phyloP scores from a whole-genome alignment of 805 yeast genomes.

The Metschnikowia matae region DNA sequence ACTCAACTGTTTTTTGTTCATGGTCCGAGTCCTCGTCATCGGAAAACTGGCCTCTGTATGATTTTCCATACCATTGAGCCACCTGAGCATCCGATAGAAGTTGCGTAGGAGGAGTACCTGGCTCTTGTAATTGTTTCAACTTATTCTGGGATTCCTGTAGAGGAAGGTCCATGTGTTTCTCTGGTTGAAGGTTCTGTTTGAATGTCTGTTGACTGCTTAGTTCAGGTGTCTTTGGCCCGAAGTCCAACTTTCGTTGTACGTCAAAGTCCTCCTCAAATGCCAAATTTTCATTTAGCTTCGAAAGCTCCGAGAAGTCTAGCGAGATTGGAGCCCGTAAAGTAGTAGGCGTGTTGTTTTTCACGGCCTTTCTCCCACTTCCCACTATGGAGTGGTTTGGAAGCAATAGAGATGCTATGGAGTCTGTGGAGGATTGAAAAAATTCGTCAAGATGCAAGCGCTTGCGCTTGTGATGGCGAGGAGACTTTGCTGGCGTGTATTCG shows the following conservation, averaged over 20 bases:
- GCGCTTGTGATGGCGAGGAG: conserved; percentile 19
- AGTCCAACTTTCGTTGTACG: background rate
- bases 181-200: too few species aligned
- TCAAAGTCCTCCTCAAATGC: conserved; percentile 24
- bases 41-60: conserved; percentile 25
- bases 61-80: conserved; percentile 36
- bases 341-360: conserved; percentile 7
- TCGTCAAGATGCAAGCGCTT: conserved; percentile 17
- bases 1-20: conserved; percentile 11
- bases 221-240: background rate
- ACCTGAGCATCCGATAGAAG: conserved; percentile 31
- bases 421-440: conserved; percentile 8
- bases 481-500: conserved; percentile 30
- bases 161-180: background rate
- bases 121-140: background rate
- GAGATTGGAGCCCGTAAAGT: conserved; percentile 8
- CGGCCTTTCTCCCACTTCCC: conserved; percentile 32
- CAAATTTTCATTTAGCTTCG: conserved; percentile 21
- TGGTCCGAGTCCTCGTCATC: conserved; percentile 26
- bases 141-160: too few species aligned
- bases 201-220: too few species aligned
- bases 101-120: conserved; percentile 33
- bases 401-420: conserved; percentile 24
- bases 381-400: conserved; percentile 37
- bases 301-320: conserved; percentile 19